A percentile compares a stretch with the other conserved stretches of the same genome.
These are phyloP conservation scores for Diplosphaera chodatii DNA, from an alignment of 139 green algal genomes.

Conservation along the genomic window DNA sequence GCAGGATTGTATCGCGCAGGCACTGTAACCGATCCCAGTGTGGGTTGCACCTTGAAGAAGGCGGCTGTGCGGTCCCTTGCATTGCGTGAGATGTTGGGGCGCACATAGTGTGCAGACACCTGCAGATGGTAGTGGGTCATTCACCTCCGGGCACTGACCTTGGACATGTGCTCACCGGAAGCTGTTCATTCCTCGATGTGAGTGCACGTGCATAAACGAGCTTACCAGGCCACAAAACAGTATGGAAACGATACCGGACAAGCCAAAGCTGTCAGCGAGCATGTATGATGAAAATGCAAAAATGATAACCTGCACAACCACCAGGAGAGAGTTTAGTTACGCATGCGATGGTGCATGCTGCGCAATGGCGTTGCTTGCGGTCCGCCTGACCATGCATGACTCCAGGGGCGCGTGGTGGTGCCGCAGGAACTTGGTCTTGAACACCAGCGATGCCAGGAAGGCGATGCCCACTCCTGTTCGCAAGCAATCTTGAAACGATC, in stretches of 20 bases:
- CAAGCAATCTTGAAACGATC: no score
- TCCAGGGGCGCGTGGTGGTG: conserved; percentile 24
- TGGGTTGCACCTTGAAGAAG: conserved; percentile 48
- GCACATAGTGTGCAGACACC: conserved; percentile 4
- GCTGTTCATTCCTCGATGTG: no score
- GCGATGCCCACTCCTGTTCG: conserved; percentile 37
- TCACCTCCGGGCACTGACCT: no score
- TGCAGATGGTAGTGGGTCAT: background rate
- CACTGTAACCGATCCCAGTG: no score
- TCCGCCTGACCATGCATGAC: conserved; percentile 38
- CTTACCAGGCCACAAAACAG: conserved; percentile 65
- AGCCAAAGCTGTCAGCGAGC: conserved; percentile 38
- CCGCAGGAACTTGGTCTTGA: conserved; percentile 22
- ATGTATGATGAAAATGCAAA: conserved; percentile 36
- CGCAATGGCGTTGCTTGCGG: no score
- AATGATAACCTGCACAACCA: conserved; percentile 22
- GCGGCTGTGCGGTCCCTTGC: conserved; percentile 10
- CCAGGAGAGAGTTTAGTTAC: no score
- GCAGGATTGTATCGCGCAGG: no score
- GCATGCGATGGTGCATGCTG: no score
- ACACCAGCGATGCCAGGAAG: conserved; percentile 27
- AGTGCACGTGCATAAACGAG: no score
- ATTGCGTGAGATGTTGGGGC: background rate
- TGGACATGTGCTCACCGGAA: no score
- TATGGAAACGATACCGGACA: conserved; percentile 68